Percentiles rank a stretch among this genome's conserved stretches.
Evolutionary conservation across 257 asterid genomes (phyloP).

Genomic region (Rauvolfia tetraphylla): DNA sequence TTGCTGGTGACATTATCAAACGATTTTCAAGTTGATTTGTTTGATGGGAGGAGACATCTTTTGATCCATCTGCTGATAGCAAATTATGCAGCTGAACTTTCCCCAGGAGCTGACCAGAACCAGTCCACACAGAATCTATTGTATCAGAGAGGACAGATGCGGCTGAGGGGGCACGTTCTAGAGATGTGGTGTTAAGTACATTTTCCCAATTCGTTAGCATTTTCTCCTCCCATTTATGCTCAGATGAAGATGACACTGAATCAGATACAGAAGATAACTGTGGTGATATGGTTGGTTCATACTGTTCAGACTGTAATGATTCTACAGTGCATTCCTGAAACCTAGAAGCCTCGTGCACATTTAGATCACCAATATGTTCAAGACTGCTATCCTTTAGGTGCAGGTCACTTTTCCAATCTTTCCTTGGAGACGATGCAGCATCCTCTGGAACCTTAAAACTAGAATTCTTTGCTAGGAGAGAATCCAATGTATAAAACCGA

Average conservation of each 20-base stretch:
- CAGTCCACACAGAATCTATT: constrained; percentile 92
- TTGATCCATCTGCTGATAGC: constrained; percentile 30
- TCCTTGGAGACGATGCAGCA: constrained; percentile 22
- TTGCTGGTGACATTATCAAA: constrained; percentile 43
- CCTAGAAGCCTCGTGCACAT: constrained; percentile 29
- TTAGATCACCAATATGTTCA: constrained; percentile 35
- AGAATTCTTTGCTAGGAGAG: constrained; percentile 47
- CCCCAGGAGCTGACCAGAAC: constrained; percentile 47
- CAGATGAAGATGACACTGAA: constrained; percentile 21
- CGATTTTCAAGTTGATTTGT: constrained; percentile 32
- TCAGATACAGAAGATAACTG: constrained; percentile 16
- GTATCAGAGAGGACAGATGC: constrained; percentile 75
- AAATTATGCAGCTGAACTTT: constrained; percentile 26
- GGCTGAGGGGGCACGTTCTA: constrained; percentile 62
- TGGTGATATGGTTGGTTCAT: constrained; percentile 26
- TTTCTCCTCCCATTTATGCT: constrained; percentile 23
- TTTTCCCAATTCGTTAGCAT: constrained; percentile 12
- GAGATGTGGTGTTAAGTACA: constrained; percentile 23
- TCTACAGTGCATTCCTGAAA: constrained; percentile 23
- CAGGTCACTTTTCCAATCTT: constrained; percentile 34
- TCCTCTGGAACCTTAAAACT: constrained; percentile 35
- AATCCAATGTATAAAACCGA: constrained; percentile 49
- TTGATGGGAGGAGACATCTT: constrained; percentile 25
- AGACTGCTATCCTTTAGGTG: constrained; percentile 23
- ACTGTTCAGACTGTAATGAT: constrained; percentile 27